Percentiles rank a stretch among this genome's conserved stretches.
Evolutionary conservation across 2,329 filamentous ascomycete genomes (phyloP).

Genomic region (Aspergillus neoniger): DNA sequence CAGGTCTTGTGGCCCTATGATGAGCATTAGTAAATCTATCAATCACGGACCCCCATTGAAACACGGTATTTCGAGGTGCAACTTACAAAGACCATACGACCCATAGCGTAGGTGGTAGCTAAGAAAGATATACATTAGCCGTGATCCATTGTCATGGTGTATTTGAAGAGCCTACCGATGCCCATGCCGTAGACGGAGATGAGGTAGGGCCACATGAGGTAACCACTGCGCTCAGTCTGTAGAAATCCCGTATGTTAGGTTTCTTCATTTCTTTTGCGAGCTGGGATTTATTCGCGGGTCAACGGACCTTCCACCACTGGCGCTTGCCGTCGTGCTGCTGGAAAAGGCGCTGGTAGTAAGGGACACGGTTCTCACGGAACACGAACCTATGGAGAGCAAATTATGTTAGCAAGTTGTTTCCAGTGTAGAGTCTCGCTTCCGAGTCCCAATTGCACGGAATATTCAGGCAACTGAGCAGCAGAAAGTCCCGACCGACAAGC

Average conservation of each 20-base stretch:
- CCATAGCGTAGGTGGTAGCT: conserved; percentile 46
- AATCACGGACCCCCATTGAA: not conserved
- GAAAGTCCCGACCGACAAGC: conserved; percentile 17
- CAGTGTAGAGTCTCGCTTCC: conserved; percentile 4
- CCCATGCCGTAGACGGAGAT: conserved; percentile 51
- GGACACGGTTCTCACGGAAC: conserved; percentile 68
- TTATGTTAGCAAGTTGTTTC: conserved; percentile 21
- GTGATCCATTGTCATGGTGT: too few relatives aligned
- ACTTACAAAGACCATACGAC: conserved; percentile 48
- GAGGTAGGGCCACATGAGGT: conserved; percentile 64
- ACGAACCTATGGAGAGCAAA: conserved; percentile 46
- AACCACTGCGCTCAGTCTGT: conserved; percentile 58
- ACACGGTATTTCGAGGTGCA: not conserved
- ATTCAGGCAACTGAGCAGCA: conserved; percentile 22
- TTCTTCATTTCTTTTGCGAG: not conserved
- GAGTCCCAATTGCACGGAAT: conserved; percentile 2
- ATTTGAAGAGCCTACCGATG: conserved; percentile 45
- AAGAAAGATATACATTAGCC: conserved; percentile 16
- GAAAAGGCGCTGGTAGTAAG: conserved; percentile 67
- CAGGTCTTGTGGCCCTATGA: conserved; percentile 65
- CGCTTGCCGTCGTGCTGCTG: conserved; percentile 67
- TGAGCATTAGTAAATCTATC: not conserved
- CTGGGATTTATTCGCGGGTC: conserved; percentile 8
- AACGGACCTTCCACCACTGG: conserved; percentile 68
- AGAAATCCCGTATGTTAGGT: conserved; percentile 4